Percentiles rank a stretch among this genome's conserved stretches.
Evolutionary conservation across 2,329 filamentous ascomycete genomes (phyloP).

Genomic region (Sporothrix brunneoviolacea): DNA sequence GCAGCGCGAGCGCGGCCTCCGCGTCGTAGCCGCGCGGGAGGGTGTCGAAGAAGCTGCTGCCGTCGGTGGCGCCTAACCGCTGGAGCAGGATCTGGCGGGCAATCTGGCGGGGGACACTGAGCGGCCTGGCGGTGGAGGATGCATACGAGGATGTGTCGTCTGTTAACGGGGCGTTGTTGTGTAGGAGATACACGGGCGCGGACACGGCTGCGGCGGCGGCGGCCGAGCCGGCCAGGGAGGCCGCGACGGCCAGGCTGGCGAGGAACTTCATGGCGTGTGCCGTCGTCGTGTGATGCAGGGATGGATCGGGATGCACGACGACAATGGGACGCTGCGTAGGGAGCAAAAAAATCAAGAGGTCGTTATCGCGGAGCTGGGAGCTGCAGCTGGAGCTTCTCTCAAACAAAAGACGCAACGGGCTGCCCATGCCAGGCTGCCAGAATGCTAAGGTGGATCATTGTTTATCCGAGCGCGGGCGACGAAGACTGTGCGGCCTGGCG

Average conservation of each 20-base stretch:
- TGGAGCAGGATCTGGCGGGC: constrained; percentile 54
- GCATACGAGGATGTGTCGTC: constrained; percentile 16
- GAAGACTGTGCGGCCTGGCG: neutral
- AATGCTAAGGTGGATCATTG: constrained; percentile 9
- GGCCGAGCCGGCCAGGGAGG: constrained; percentile 24
- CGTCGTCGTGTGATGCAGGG: neutral
- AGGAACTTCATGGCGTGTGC: constrained; percentile 27
- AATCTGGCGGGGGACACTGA: constrained; percentile 45
- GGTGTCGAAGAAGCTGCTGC: constrained; percentile 42
- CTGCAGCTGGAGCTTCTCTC: neutral
- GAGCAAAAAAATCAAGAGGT: neutral
- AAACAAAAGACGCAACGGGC: constrained; percentile 10
- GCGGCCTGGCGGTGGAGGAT: constrained; percentile 21
- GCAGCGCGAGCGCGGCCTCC: constrained; percentile 45
- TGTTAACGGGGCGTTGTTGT: constrained; percentile 26
- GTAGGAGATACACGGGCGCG: constrained; percentile 50
- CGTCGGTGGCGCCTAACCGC: constrained; percentile 42
- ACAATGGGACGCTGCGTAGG: neutral
- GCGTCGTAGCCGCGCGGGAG: constrained; percentile 36
- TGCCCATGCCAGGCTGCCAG: neutral
- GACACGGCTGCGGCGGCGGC: constrained; percentile 30
- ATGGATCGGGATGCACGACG: neutral
- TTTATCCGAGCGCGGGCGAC: neutral
- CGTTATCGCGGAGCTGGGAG: constrained; percentile 4
- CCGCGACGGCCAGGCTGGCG: constrained; percentile 25